Percentiles rank a stretch among this genome's conserved stretches.
Conservation (phyloP, 106 monocot genomes). For the Acorus gramineus region DNA sequence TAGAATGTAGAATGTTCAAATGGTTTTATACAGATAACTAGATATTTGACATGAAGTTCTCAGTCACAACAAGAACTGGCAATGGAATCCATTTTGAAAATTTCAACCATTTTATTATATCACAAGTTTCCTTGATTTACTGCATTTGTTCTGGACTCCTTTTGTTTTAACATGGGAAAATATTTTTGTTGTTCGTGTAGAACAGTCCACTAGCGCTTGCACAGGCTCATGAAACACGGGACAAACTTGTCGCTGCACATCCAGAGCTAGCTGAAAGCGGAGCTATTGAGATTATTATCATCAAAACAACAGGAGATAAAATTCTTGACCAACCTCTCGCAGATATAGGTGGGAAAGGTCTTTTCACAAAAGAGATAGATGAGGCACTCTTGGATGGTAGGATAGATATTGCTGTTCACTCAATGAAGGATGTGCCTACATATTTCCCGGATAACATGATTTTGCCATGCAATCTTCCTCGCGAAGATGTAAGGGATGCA, state of each 20-base stretch:
- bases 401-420: conserved; percentile 95
- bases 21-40: too few relatives aligned
- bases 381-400: conserved; percentile 81
- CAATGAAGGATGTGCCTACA: conserved; percentile 99
- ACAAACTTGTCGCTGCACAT: conserved; percentile 68
- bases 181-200: conserved; percentile 24
- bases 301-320: conserved; percentile 95
- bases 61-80: too few relatives aligned
- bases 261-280: conserved; percentile 81
- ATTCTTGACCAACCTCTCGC: conserved; percentile 89
- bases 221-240: conserved; percentile 85
- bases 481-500: conserved; percentile 56
- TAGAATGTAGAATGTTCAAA: too few relatives aligned
- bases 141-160: not conserved
- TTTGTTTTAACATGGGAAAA: too few relatives aligned
- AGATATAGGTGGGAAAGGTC: conserved; percentile 94
- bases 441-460: conserved; percentile 83
- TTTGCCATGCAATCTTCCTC: conserved; percentile 85
- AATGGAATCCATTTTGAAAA: not conserved
- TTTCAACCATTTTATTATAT: not conserved
- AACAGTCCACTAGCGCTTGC: conserved; percentile 98
- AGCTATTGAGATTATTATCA: conserved; percentile 82
- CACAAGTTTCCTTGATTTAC: conserved; percentile 5
- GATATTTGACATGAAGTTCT: too few relatives aligned
- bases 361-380: conserved; percentile 98